These are phyloP conservation scores for Candolleomyces eurysporus DNA, from an alignment of 768 basidiomycete genomes.

Conservation along the genomic window DNA sequence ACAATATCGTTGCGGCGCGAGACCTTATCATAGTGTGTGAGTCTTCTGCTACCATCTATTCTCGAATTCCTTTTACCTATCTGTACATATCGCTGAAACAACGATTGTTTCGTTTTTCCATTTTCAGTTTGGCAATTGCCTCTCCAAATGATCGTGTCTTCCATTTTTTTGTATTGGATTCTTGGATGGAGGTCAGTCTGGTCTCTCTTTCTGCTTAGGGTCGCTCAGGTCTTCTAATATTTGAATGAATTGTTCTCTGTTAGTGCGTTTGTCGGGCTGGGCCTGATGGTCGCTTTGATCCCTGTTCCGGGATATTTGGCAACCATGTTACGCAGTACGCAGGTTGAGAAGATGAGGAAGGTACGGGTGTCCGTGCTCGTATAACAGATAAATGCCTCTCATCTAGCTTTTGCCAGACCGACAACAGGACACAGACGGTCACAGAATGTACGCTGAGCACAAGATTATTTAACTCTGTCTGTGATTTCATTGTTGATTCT, in stretches of 20 bases:
- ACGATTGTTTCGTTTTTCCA: too few relatives aligned
- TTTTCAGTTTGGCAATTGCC: conserved; percentile 27
- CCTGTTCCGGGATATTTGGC: conserved; percentile 24
- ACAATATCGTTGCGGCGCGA: conserved; percentile 27
- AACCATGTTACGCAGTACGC: conserved; percentile 46
- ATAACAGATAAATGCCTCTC: conserved; percentile 42
- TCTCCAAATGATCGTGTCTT: conserved; percentile 36
- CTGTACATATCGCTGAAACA: too few relatives aligned
- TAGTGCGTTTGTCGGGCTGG: conserved; percentile 10
- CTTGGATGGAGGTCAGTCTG: conserved; percentile 26
- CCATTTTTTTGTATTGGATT: conserved; percentile 43
- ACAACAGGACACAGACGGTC: conserved; percentile 59
- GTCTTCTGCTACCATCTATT: too few relatives aligned
- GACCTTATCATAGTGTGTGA: conserved; percentile 15
- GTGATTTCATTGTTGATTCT: conserved; percentile 3
- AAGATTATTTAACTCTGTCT: neutral
- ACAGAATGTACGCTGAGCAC: conserved; percentile 55
- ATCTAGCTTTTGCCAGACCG: conserved; percentile 35
- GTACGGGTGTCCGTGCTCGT: too few relatives aligned
- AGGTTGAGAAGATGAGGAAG: conserved; percentile 58
- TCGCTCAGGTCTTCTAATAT: too few relatives aligned
- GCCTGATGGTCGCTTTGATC: neutral
- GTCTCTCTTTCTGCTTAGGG: too few relatives aligned
- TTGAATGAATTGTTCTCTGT: conserved; percentile 7
- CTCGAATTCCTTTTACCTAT: too few relatives aligned